phyloP scores from a whole-genome alignment of 2,329 filamentous ascomycete species.

The Fusarium fujikuroi region DNA sequence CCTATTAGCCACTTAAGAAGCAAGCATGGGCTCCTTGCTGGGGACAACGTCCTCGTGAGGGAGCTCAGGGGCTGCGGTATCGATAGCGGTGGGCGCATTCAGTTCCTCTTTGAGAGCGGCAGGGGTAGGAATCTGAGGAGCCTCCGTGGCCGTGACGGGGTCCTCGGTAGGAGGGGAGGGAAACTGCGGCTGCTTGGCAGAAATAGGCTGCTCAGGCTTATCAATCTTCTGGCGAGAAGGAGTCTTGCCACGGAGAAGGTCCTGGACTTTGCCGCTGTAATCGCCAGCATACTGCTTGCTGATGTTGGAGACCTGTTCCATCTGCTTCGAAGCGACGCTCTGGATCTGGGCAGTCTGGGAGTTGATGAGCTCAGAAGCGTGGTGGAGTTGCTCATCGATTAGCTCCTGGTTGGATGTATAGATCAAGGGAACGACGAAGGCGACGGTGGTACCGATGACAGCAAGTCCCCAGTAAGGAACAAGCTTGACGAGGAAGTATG shows the following conservation, averaged over 20 bases:
- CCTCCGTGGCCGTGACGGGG: constrained; percentile 41
- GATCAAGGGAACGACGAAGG: constrained; percentile 71
- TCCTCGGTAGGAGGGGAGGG: constrained; percentile 53
- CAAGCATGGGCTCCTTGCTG: constrained; percentile 44
- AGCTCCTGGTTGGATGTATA: constrained; percentile 76
- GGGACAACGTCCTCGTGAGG: constrained; percentile 36
- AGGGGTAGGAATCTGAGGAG: constrained; percentile 37
- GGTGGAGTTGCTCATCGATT: constrained; percentile 71
- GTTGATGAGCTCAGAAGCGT: constrained; percentile 67
- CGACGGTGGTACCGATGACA: constrained; percentile 66
- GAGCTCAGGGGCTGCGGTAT: constrained; percentile 43
- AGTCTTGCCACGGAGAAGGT: constrained; percentile 65
- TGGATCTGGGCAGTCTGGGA: constrained; percentile 72
- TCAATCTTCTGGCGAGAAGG: constrained; percentile 55
- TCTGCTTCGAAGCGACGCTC: constrained; percentile 71
- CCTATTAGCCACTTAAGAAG: constrained; percentile 44
- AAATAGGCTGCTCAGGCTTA: constrained; percentile 45
- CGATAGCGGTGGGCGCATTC: constrained; percentile 40
- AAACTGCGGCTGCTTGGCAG: constrained; percentile 49
- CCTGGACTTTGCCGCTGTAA: constrained; percentile 74
- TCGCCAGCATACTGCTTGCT: constrained; percentile 76
- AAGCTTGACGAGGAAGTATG: constrained; percentile 76
- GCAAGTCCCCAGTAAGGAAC: constrained; percentile 76
- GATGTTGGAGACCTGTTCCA: constrained; percentile 68
- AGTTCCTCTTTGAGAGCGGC: constrained; percentile 41